Evolutionary conservation across 1,284 basidiomycete species (phyloP).

Genomic region (Lignosus rhinocerotis): DNA sequence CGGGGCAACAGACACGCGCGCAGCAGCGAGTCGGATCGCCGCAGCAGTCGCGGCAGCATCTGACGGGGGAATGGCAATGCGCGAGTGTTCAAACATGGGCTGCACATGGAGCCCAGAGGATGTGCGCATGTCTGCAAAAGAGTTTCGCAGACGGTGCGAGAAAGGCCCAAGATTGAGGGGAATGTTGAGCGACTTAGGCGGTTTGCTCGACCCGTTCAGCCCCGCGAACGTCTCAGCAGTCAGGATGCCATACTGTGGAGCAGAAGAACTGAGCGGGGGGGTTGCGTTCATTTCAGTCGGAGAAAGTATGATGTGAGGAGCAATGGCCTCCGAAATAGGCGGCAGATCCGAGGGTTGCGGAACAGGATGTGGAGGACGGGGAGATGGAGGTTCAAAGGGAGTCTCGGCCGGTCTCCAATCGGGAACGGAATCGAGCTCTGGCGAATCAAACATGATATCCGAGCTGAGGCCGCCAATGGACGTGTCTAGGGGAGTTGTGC

Average conservation of each 20-base stretch:
- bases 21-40: constrained; percentile 81
- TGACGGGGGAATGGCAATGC: constrained; percentile 38
- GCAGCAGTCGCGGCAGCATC: constrained; percentile 74
- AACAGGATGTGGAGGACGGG: background rate
- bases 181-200: constrained; percentile 22
- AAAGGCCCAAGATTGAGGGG: constrained; percentile 30
- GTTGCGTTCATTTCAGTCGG: background rate
- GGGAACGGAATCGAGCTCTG: constrained; percentile 15
- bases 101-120: constrained; percentile 18
- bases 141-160: constrained; percentile 55
- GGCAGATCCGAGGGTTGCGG: background rate
- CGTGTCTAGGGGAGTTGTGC: constrained; percentile 11
- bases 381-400: constrained; percentile 10
- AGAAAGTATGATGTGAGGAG: background rate
- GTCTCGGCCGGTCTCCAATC: constrained; percentile 22
- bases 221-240: constrained; percentile 4
- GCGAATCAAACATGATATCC: constrained; percentile 27
- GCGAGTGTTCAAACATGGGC: constrained; percentile 29
- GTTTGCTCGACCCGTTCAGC: constrained; percentile 3
- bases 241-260: background rate
- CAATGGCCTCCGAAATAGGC: background rate
- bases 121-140: constrained; percentile 50
- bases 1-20: constrained; percentile 73
- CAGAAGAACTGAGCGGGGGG: background rate
- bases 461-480: constrained; percentile 10